Evolutionary conservation across 2,329 filamentous ascomycete genomes (phyloP), one percentile per base, ranked within the genome.

Genomic region (Neonectria magnoliae): DNA sequence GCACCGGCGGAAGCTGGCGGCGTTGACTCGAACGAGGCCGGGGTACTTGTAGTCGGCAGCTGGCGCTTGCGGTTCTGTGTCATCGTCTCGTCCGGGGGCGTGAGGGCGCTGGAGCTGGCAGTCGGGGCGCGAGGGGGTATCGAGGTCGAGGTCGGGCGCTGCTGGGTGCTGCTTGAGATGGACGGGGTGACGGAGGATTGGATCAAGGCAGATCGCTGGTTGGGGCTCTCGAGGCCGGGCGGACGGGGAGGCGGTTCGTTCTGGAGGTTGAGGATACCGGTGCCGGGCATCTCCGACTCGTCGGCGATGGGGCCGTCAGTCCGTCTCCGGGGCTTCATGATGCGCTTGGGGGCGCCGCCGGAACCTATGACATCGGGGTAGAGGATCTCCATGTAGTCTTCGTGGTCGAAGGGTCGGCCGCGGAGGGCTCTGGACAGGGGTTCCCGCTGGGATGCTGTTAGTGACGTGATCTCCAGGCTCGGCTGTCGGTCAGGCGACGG

Each of bases 351-450:
- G 1, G 86, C 86, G 57, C 87, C 87, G 22, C 86, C 85, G 1
- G 87, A 88, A 11, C 87, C 87, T 47, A 88, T 80, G 9, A 89
- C 86, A 60, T 89, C 87, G 31, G 86, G 85, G 64, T 88, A 89
- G 10, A 89, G 77, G 22, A 88, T 81, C 72, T 88, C 86, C 83
- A 88, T 87, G 73, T 81, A 88, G 41, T 87, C 83, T 72, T 88
- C 86, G 71, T 89, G 85, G 22, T 89, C 86, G 70, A 89, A 88
- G 1, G 86, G 83, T 14, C 87, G 81, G 33, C 86, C 85, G 58
- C 85, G 82, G 5, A 89, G 77, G 8, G 86, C 85, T 63, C 85
- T 83, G 2, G 87, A 88, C 22, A 88, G 78, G 1, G 87, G 86
- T 70, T 89, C 87, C 77, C 83, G 84, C 86, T 89, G 71, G 45